phyloP scores from a whole-genome alignment of 306 rosid species.

The Quercus robur region DNA sequence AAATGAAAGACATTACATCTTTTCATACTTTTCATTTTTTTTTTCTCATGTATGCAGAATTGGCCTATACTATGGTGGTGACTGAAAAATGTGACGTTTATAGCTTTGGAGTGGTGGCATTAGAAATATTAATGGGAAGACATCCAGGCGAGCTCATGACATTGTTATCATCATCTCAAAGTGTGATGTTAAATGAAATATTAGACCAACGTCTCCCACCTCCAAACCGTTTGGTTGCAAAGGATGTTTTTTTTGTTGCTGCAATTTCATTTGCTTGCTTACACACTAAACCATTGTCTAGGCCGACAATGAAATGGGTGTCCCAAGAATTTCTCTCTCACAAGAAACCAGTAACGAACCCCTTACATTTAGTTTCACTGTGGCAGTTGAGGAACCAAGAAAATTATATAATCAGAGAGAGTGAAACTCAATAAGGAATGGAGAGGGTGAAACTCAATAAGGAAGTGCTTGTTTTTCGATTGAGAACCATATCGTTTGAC shows the following conservation, averaged over 20 bases:
- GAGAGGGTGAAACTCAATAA: too few relatives aligned
- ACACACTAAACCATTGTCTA: not conserved
- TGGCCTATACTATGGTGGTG: not conserved
- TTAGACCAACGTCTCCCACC: constrained; percentile 2
- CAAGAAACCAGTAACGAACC: too few relatives aligned
- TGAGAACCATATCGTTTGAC: too few relatives aligned
- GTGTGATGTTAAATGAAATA: not conserved
- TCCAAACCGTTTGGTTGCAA: not conserved
- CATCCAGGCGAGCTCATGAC: not conserved
- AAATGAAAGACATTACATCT: not conserved
- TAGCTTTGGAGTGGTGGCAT: constrained; percentile 16
- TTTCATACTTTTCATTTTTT: not conserved
- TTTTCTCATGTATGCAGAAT: not conserved
- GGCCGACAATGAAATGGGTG: constrained; percentile 22
- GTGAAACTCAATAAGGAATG: too few relatives aligned
- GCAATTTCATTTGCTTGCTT: constrained; percentile 17
- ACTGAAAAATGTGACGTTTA: constrained; percentile 22
- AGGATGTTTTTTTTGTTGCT: not conserved
- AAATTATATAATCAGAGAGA: too few relatives aligned
- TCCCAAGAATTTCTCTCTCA: too few relatives aligned
- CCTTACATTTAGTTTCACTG: too few relatives aligned
- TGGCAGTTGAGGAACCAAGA: too few relatives aligned
- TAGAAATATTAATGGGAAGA: constrained; percentile 22
- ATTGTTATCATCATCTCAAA: not conserved
- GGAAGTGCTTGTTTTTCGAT: too few relatives aligned